Evolutionary conservation across 345 rosid species (phyloP).

Genomic region (Carallia brachiata): DNA sequence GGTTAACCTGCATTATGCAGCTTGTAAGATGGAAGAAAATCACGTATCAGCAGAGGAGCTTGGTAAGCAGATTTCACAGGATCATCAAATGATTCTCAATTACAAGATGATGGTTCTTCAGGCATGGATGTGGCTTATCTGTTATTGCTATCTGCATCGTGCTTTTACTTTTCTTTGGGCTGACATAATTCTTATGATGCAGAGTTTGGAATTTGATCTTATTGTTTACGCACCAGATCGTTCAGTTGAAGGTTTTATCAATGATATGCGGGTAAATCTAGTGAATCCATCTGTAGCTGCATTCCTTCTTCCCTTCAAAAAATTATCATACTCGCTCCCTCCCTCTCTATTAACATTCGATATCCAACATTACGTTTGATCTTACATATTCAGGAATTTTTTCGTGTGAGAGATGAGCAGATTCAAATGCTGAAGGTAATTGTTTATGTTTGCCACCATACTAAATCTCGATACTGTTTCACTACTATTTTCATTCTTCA

Average conservation of each 20-base stretch:
- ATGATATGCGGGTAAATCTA: constrained; percentile 63
- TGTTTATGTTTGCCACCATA: background rate
- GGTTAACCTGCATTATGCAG: constrained; percentile 97
- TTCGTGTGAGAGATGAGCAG: constrained; percentile 49
- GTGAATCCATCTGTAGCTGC: background rate
- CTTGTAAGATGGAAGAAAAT: constrained; percentile 97
- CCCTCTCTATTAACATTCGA: no score
- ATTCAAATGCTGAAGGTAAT: constrained; percentile 63
- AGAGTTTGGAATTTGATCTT: constrained; percentile 96
- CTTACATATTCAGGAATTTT: constrained; percentile 51
- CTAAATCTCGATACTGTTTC: background rate
- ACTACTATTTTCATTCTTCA: background rate
- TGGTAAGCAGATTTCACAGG: constrained; percentile 96
- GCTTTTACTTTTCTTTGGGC: constrained; percentile 5
- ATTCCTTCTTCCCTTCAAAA: background rate
- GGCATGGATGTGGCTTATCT: constrained; percentile 45
- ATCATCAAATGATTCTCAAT: constrained; percentile 96
- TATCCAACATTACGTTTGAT: constrained; percentile 22
- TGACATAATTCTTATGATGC: constrained; percentile 30
- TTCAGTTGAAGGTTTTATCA: constrained; percentile 81
- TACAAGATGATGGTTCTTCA: constrained; percentile 96
- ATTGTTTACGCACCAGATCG: constrained; percentile 95
- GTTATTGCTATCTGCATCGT: constrained; percentile 7
- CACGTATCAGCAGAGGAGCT: constrained; percentile 99
- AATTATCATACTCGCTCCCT: background rate